phyloP scores from a whole-genome alignment of 768 basidiomycete genomes.

The Lentinula detonsa region DNA sequence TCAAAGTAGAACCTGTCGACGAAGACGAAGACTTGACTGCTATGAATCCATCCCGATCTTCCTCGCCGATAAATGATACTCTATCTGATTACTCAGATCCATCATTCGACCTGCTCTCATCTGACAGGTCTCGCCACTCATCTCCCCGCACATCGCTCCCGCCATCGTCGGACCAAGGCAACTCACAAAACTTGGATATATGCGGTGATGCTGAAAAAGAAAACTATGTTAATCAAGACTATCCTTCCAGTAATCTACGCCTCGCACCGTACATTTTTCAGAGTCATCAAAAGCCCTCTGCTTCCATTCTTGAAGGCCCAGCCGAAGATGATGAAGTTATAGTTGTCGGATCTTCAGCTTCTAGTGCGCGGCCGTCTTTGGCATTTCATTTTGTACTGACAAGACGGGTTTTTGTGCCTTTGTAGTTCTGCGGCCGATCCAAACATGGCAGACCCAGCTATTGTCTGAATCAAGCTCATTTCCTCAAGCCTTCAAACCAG shows the following conservation, averaged over 20 bases:
- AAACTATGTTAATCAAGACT: not conserved
- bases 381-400: not conserved
- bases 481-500: not conserved
- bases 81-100: not conserved
- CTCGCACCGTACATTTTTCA: not conserved
- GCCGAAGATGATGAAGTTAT: not conserved
- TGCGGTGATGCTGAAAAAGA: not conserved
- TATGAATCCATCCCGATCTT: not conserved
- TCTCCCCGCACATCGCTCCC: not conserved
- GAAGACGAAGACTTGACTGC: not conserved
- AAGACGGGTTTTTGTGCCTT: not conserved
- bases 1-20: not conserved
- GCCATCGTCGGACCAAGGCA: not conserved
- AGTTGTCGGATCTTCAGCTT: not conserved
- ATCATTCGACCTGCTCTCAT: not conserved
- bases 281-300: not conserved
- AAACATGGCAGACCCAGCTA: not conserved
- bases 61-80: not conserved
- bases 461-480: not conserved
- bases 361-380: not conserved
- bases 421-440: not conserved
- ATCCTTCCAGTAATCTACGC: not conserved
- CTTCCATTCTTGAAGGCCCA: not conserved
- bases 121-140: not conserved
- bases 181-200: not conserved